Base-by-base conservation (phyloP, 441 rosid genomes). In the Erodium moschatum region DNA sequence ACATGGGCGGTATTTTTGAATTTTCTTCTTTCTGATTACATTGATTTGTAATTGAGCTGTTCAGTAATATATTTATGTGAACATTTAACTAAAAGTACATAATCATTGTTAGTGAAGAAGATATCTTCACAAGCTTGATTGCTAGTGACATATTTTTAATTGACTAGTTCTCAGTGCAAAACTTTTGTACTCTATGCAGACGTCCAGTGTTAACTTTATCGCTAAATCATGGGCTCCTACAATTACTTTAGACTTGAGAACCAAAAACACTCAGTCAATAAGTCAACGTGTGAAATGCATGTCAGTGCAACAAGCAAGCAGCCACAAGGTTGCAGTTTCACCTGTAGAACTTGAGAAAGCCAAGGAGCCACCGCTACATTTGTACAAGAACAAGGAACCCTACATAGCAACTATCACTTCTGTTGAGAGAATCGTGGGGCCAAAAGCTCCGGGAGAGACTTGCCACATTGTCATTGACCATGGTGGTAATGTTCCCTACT, bases 381-480 rank as follows among this genome's bases (percentile, higher is more conserved):
- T 73, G 72, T 83, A 81, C 84, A 89, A 85, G 81, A 92, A 95
- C 33, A 93, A 87, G 88, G 95, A 82, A 74, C 97, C 97, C 13
- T 89, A 89, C 72, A 89, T 91, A 1, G 97, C 96, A 61, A 90
- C 95, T 21, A 83, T 93, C 77, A 88, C 81, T 69, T 93, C 98
- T 24, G 95, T 93, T 66, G 97, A 93, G 81, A 86, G 98, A 80
- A 70, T 93, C 64, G 98, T 93, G 0, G 95, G 97, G 61, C 87
- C 95, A 42, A 79, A 90, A 73, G 90, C 97, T 46, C 97, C 98
- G 1, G 98, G 97, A 19, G 98, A 93, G 84, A 92, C 97, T 67
- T 93, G 98, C 71, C 98, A 93, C 74, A 84, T 93, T 77, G 96
- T 91, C 56, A 93, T 93, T 76, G 91, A 93, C 75, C 98, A 93